Conservation (phyloP, 441 rosid species). For the Populus trichocarpa region DNA sequence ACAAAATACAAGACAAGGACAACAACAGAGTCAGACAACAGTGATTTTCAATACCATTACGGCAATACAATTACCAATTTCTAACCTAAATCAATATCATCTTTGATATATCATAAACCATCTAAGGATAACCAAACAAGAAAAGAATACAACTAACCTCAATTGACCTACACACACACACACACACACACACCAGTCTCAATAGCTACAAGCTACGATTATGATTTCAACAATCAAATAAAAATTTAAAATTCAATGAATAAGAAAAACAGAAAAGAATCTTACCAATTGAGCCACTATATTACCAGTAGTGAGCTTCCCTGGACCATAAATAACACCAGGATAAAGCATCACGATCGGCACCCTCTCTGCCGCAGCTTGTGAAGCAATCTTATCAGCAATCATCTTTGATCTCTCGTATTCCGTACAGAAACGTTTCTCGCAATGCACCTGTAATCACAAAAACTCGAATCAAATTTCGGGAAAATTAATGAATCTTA, state of each 20-base stretch:
- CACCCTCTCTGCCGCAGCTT: slow-evolving; percentile 65
- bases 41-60: neutral
- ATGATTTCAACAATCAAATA: neutral
- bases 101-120: neutral
- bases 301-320: slow-evolving; percentile 79
- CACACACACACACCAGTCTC: too few species aligned
- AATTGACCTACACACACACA: neutral
- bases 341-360: slow-evolving; percentile 69
- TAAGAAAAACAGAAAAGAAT: neutral
- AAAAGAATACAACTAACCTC: neutral
- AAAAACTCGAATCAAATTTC: neutral
- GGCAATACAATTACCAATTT: neutral
- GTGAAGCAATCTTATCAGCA: slow-evolving; percentile 74
- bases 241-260: neutral
- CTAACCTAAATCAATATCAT: neutral
- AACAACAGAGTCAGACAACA: neutral
- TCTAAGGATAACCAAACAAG: neutral
- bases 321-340: slow-evolving; percentile 80
- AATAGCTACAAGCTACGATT: neutral
- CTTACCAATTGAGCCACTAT: slow-evolving; percentile 67
- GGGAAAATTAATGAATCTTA: neutral
- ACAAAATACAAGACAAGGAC: neutral
- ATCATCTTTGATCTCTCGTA: slow-evolving; percentile 75
- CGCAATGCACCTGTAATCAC: slow-evolving; percentile 52
- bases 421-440: slow-evolving; percentile 73